Percentiles rank a stretch among this genome's conserved stretches.
These are phyloP conservation scores for Atalantia buxifolia DNA, from an alignment of 345 rosid species.

Conservation along the genomic window DNA sequence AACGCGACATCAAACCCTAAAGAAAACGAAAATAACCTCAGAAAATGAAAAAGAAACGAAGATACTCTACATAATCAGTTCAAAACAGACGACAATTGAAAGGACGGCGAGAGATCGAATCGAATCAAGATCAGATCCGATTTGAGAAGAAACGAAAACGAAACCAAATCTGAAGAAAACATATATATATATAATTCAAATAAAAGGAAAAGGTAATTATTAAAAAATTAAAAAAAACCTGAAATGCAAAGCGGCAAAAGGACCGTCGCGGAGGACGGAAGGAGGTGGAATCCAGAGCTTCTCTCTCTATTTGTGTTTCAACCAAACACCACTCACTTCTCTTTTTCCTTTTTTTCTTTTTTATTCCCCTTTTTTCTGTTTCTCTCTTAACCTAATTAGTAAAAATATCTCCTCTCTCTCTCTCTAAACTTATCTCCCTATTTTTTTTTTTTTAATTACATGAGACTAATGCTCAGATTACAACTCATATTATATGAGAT, in stretches of 20 bases:
- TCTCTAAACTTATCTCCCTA: neutral
- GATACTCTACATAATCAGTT: neutral
- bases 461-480: too few relatives aligned
- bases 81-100: neutral
- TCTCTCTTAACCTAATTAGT: neutral
- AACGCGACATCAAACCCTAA: neutral
- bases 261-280: slow-evolving; percentile 84
- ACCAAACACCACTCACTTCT: neutral
- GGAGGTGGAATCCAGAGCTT: slow-evolving; percentile 62
- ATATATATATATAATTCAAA: neutral
- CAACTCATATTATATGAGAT: too few relatives aligned
- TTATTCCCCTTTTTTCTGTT: neutral
- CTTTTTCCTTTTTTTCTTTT: neutral
- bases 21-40: neutral
- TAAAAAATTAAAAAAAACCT: slow-evolving; percentile 25
- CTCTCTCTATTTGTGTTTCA: slow-evolving; percentile 21
- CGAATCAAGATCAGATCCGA: slow-evolving; percentile 20
- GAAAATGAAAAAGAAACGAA: neutral
- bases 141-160: neutral
- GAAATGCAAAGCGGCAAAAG: slow-evolving; percentile 69
- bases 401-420: neutral
- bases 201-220: neutral
- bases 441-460: too few relatives aligned
- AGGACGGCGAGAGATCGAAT: neutral
- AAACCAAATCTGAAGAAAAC: neutral